phyloP scores from a whole-genome alignment of 768 basidiomycete species.

The Floccularia luteovirens region DNA sequence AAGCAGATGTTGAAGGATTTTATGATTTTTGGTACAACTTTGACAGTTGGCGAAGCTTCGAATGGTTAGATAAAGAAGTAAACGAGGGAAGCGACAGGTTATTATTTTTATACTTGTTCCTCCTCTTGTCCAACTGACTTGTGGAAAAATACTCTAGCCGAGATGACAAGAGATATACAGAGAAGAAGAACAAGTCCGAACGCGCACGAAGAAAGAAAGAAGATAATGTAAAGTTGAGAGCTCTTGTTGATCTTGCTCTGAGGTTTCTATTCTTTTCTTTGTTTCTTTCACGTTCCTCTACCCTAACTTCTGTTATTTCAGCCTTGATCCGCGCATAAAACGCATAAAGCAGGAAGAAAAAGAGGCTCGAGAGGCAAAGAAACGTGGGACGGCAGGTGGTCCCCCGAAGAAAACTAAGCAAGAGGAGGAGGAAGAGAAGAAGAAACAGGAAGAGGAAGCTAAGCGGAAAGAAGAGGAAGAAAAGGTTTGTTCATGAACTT shows the following conservation, averaged over 20 bases:
- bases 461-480: conserved; percentile 81
- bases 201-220: conserved; percentile 96
- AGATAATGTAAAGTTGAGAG: conserved; percentile 84
- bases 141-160: conserved; percentile 50
- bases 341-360: conserved; percentile 96
- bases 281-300: neutral
- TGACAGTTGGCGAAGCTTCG: conserved; percentile 96
- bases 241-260: conserved; percentile 81
- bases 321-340: conserved; percentile 91
- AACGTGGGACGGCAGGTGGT: conserved; percentile 39
- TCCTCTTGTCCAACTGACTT: neutral
- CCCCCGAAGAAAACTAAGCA: conserved; percentile 64
- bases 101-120: conserved; percentile 15
- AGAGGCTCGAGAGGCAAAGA: conserved; percentile 88
- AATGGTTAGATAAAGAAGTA: conserved; percentile 97
- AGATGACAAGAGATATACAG: conserved; percentile 97
- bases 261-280: conserved; percentile 19
- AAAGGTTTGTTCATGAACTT: conserved; percentile 38
- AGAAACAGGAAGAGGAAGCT: conserved; percentile 62
- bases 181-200: conserved; percentile 99
- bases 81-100: conserved; percentile 96
- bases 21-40: conserved; percentile 99
- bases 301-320: conserved; percentile 8
- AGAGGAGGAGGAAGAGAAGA: conserved; percentile 71
- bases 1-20: conserved; percentile 83